Evolutionary conservation across 129 eudicot species (phyloP).

Genomic region (Logfia minima): DNA sequence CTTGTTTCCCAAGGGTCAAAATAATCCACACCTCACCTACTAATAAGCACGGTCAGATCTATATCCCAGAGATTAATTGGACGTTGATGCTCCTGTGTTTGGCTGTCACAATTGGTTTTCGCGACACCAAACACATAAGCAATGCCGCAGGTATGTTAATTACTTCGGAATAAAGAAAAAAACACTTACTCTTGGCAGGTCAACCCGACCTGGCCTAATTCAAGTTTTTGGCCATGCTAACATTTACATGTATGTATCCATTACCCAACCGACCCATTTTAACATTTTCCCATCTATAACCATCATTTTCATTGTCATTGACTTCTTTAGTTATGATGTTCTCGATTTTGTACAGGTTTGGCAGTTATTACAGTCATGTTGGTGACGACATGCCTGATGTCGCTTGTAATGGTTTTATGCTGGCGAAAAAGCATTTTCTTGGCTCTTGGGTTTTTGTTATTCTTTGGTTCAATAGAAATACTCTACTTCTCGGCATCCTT

Average conservation of each 20-base stretch:
- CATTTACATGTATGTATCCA: not conserved
- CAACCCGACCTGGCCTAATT: not conserved
- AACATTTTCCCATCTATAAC: not conserved
- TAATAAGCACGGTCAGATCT: constrained; percentile 77
- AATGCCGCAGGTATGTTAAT: constrained; percentile 72
- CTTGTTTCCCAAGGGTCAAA: constrained; percentile 82
- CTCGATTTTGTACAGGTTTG: constrained; percentile 51
- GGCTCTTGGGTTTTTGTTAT: constrained; percentile 58
- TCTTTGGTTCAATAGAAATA: constrained; percentile 75
- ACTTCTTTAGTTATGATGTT: not conserved
- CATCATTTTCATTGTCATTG: not conserved
- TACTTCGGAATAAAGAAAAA: not conserved
- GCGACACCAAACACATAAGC: constrained; percentile 82
- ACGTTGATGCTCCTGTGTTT: constrained; percentile 77
- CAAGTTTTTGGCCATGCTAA: not conserved
- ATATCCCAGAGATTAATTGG: constrained; percentile 92
- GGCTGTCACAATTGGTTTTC: constrained; percentile 83
- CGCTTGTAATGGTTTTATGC: constrained; percentile 76
- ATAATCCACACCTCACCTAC: constrained; percentile 75
- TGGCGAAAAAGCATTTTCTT: constrained; percentile 61
- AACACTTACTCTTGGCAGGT: not conserved
- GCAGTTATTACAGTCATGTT: constrained; percentile 89
- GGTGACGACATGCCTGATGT: constrained; percentile 89
- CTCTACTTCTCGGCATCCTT: constrained; percentile 89
- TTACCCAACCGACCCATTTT: not conserved